Evolutionary conservation across 768 basidiomycete species (phyloP).

Genomic region (Hygrophorus russula): DNA sequence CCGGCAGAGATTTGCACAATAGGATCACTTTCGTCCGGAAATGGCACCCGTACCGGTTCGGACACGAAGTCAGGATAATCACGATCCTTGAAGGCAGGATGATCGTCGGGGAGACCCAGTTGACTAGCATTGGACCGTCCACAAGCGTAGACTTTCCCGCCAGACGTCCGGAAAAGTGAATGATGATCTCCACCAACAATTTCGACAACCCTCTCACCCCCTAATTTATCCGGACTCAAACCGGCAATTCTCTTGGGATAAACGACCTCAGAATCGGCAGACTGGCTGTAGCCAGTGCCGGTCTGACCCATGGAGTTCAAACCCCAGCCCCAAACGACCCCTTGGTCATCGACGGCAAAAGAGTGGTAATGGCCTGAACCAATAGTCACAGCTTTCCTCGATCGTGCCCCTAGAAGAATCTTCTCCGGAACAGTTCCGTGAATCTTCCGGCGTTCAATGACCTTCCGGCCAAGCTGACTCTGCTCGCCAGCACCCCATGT

Average conservation of each 20-base stretch:
- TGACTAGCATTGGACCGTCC: constrained; percentile 81
- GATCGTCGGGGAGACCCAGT: constrained; percentile 65
- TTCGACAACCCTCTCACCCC: constrained; percentile 51
- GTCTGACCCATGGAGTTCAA: constrained; percentile 83
- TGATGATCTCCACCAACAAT: constrained; percentile 85
- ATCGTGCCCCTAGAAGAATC: constrained; percentile 61
- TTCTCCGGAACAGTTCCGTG: constrained; percentile 85
- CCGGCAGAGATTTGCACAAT: constrained; percentile 59
- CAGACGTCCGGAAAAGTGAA: constrained; percentile 75
- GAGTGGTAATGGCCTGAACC: constrained; percentile 83
- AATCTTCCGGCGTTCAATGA: constrained; percentile 79
- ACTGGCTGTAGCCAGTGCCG: constrained; percentile 42
- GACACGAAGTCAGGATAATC: constrained; percentile 47
- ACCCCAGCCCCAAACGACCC: constrained; percentile 93
- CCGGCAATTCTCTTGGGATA: constrained; percentile 53
- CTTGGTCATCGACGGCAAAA: constrained; percentile 79
- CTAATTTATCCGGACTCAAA: constrained; percentile 51
- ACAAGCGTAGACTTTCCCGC: constrained; percentile 77
- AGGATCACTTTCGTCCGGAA: constrained; percentile 54
- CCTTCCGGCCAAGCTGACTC: constrained; percentile 83
- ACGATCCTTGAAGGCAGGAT: constrained; percentile 51
- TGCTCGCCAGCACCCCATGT: constrained; percentile 89
- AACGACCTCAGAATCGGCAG: constrained; percentile 42
- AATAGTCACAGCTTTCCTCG: constrained; percentile 47
- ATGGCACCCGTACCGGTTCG: constrained; percentile 53